phyloP scores from a whole-genome alignment of 73 alveolate genomes.

The Symbiodinium natans region DNA sequence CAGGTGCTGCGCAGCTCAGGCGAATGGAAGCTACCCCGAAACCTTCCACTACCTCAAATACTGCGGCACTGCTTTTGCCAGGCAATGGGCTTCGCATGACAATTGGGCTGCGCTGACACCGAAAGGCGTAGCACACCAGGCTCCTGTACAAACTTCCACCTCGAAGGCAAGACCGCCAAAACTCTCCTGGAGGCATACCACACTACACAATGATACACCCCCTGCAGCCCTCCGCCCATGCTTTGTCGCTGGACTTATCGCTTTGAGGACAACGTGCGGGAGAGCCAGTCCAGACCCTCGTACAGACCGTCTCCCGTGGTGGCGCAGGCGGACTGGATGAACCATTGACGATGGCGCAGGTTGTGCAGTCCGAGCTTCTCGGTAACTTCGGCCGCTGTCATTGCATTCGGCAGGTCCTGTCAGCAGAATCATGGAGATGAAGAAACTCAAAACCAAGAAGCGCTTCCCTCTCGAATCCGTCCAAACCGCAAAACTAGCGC shows the following conservation, averaged over 20 bases:
- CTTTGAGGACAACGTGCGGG: slow-evolving; percentile 48
- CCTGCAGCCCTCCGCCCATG: background rate
- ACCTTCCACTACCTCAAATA: too few species aligned
- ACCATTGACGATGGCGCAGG: slow-evolving; percentile 98
- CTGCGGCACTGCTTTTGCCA: too few species aligned
- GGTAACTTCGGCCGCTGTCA: slow-evolving; percentile 47
- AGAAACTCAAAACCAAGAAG: background rate
- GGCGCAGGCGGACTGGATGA: slow-evolving; percentile 98
- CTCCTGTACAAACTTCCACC: background rate
- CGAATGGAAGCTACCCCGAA: too few species aligned
- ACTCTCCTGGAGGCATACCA: background rate
- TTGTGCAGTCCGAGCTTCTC: slow-evolving; percentile 95
- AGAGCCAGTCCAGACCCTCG: slow-evolving; percentile 99
- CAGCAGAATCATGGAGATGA: background rate
- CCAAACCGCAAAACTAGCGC: background rate
- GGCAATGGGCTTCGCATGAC: too few species aligned
- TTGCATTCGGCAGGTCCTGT: slow-evolving; percentile 49
- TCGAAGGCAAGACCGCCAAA: background rate
- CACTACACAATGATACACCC: slow-evolving; percentile 2
- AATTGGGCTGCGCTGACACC: too few species aligned
- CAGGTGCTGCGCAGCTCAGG: too few species aligned
- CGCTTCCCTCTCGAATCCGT: too few species aligned
- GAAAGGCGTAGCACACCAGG: background rate
- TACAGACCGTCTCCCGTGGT: slow-evolving; percentile 98
- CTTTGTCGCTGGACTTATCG: background rate